phyloP scores from a whole-genome alignment of 495 filamentous ascomycete species.

The Glarea lozoyensis region DNA sequence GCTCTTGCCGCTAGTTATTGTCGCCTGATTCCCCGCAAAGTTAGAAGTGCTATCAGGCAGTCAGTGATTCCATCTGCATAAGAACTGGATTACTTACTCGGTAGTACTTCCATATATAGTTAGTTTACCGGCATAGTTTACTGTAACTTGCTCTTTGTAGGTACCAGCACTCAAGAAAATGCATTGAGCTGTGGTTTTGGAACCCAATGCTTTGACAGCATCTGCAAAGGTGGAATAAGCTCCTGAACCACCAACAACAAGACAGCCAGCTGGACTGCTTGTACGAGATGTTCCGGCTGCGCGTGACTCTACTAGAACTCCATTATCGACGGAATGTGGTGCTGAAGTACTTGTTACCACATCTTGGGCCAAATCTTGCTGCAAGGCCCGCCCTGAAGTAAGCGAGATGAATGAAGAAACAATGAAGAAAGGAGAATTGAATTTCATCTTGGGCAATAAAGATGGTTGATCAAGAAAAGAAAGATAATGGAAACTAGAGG shows the following conservation, averaged over 20 bases:
- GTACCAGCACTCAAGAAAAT: neutral
- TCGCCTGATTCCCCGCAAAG: slow-evolving; percentile 6
- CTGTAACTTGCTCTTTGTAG: neutral
- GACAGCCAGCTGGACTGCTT: neutral
- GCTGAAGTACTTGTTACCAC: too few species aligned
- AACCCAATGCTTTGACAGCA: neutral
- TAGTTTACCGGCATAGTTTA: neutral
- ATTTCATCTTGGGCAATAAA: too few species aligned
- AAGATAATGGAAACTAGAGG: too few species aligned
- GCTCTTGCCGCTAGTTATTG: neutral
- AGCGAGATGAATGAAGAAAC: too few species aligned
- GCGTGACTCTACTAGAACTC: too few species aligned
- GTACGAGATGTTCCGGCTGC: neutral
- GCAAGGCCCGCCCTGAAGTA: too few species aligned
- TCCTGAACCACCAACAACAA: neutral
- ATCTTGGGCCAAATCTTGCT: too few species aligned
- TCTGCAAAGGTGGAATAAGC: neutral
- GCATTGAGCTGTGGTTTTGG: neutral
- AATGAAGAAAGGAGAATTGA: too few species aligned
- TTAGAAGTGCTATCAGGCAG: slow-evolving; percentile 19
- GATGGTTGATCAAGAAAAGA: too few species aligned
- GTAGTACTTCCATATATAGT: neutral
- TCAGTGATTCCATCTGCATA: neutral
- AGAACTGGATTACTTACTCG: neutral
- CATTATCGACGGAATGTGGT: too few species aligned